A percentile compares a stretch with the other conserved stretches of the same genome.
phyloP scores from a whole-genome alignment of 75 land plant genomes.

The Adiantum capillusveneris region DNA sequence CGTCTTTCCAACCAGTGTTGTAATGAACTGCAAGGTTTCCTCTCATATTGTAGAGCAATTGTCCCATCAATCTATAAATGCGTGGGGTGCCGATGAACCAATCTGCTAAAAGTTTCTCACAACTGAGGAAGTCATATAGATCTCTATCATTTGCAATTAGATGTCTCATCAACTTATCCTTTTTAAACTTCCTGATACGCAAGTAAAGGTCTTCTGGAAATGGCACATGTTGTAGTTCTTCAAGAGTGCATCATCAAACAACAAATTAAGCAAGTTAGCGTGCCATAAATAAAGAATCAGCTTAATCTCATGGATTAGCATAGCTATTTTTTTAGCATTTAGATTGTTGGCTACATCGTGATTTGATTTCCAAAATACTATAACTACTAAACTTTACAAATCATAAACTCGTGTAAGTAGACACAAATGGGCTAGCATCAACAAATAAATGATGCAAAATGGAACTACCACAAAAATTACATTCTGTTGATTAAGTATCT shows the following conservation, averaged over 20 bases:
- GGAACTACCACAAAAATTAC: no score
- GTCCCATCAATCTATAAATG: not conserved
- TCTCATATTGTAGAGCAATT: not conserved
- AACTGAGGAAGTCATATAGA: not conserved
- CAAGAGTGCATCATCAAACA: not conserved
- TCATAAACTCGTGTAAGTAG: no score
- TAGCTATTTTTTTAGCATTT: no score
- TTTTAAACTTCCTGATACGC: not conserved
- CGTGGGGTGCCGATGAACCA: conserved; percentile 3
- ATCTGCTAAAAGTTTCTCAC: conserved; percentile 1
- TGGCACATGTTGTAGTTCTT: not conserved
- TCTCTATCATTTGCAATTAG: not conserved
- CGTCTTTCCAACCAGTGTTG: not conserved
- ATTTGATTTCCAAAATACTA: no score
- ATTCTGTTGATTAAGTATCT: no score
- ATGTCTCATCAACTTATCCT: not conserved
- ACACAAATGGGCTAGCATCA: no score
- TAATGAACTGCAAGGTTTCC: not conserved
- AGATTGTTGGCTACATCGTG: no score
- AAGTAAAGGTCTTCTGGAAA: not conserved
- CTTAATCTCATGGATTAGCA: no score
- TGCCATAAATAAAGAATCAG: no score
- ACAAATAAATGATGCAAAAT: no score
- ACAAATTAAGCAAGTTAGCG: no score
- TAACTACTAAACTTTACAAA: no score